phyloP scores from a whole-genome alignment of 345 rosid species.

The Linum trigynum region DNA sequence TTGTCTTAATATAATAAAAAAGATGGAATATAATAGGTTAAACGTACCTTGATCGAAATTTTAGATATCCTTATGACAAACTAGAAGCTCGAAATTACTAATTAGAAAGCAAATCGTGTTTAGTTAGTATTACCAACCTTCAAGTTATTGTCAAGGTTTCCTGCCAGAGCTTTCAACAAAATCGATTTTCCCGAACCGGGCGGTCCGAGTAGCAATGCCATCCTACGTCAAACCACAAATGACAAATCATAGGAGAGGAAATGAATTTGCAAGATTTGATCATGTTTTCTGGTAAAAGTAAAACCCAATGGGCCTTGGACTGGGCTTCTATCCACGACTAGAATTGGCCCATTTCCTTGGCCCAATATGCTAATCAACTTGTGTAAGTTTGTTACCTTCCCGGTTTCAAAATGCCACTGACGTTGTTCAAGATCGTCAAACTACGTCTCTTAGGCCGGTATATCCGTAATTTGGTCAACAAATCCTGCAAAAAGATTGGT shows the following conservation, averaged over 20 bases:
- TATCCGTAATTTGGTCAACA: slow-evolving; percentile 33
- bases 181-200: slow-evolving; percentile 36
- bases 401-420: slow-evolving; percentile 59
- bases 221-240: slow-evolving; percentile 32
- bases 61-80: no score
- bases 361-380: not conserved
- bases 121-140: slow-evolving; percentile 39
- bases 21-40: no score
- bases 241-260: not conserved
- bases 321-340: not conserved
- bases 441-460: slow-evolving; percentile 35
- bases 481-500: slow-evolving; percentile 24
- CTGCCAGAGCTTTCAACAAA: slow-evolving; percentile 68
- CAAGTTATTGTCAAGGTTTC: slow-evolving; percentile 52
- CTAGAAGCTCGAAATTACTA: no score
- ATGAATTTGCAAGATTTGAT: not conserved
- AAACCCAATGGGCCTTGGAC: not conserved
- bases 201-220: slow-evolving; percentile 63
- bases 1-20: no score
- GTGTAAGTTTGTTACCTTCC: slow-evolving; percentile 43
- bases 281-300: no score
- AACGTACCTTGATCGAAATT: no score
- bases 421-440: slow-evolving; percentile 47
- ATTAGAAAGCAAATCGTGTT: no score
- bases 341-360: no score